These are phyloP conservation scores for Alternaria hordeiaustralica DNA, from an alignment of 2,329 filamentous ascomycete species.

Conservation along the genomic window DNA sequence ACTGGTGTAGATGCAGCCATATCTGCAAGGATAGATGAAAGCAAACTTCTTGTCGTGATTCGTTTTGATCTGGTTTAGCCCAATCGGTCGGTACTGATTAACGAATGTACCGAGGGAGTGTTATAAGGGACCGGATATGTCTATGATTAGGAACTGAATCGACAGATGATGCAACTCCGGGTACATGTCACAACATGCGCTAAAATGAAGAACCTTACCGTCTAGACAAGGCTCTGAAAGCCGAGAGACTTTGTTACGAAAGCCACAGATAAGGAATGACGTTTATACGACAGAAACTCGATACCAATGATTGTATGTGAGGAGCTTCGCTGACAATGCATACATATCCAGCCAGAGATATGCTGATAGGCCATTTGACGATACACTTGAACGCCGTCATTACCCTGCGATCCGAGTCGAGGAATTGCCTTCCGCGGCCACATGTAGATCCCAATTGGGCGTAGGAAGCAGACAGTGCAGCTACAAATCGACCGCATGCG, in stretches of 20 bases:
- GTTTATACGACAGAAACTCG: not conserved
- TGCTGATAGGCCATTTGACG: not conserved
- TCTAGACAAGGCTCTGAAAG: slow-evolving; percentile 8
- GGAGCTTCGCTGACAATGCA: not conserved
- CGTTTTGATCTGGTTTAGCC: slow-evolving; percentile 9
- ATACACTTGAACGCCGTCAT: not conserved
- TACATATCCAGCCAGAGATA: not conserved
- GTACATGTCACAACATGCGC: slow-evolving; percentile 26
- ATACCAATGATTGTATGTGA: not conserved
- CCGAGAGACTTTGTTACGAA: not conserved
- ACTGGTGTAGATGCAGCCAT: slow-evolving; percentile 20
- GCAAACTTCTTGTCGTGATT: slow-evolving; percentile 11
- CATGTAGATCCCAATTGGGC: not conserved
- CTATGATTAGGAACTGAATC: not conserved
- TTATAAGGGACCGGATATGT: slow-evolving; percentile 23
- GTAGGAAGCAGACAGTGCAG: not conserved
- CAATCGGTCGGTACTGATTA: slow-evolving; percentile 7
- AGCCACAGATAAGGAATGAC: slow-evolving; percentile 8
- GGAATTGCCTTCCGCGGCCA: not conserved
- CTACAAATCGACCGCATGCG: not conserved
- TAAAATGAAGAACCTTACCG: slow-evolving; percentile 2
- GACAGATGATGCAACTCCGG: slow-evolving; percentile 28
- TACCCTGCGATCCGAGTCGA: too few species aligned
- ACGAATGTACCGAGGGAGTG: slow-evolving; percentile 13
- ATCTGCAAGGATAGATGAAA: not conserved